Base-by-base conservation (phyloP, 192 early-diverging fungal species). In the Podila horticola region DNA sequence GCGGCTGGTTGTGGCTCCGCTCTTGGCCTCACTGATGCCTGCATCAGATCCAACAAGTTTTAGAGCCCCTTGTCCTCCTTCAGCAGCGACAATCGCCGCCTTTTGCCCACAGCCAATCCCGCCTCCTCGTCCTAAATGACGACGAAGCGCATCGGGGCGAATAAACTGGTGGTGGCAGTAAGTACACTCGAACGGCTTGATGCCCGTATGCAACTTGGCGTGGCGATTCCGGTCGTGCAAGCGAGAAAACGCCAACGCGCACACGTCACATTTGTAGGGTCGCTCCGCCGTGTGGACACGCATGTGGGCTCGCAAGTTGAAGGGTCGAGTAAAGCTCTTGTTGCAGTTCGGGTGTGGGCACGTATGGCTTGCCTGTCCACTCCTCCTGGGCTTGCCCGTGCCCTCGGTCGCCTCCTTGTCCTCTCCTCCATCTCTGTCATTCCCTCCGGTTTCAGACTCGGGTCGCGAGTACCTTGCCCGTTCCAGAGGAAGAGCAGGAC, bases 171-270 rank as follows among this genome's bases (percentile, higher is more conserved):
- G 90, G 13, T 88, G 85, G 67, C 93, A 94, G 72, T 88, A 88
- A 5, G 82, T 73, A 58, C 93, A 94, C 45, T 84, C 85, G 74
- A 90, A 91, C 2, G 93, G 93, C 82, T 90, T 90, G 70, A 90
- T 88, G 45, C 93, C 93, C 6, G 90, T 88, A 61, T 94, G 93
- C n/a, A 93, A 84, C 75, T 92, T 92, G 74, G 89, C 88, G 66
- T 94, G 92, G 31, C 95, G 90, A 75, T 95, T 97, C 24, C 95
- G 87, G 70, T 97, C 95, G 71, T 97, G 94, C 69, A 94, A 89
- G 15, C 95, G 88, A 0, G 94, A 91, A 75, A 97, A 97, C 9
- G 91, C 86, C 67, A 88, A 87, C 19, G 87, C 77, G 77, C 95
- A 97, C 52, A 86, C 87, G 28, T 88, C 85, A 76, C 92, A 93